Percentiles rank a stretch among this genome's conserved stretches.
Evolutionary conservation across 257 asterid genomes (phyloP).

Genomic region (Lithospermum erythrorhizon): DNA sequence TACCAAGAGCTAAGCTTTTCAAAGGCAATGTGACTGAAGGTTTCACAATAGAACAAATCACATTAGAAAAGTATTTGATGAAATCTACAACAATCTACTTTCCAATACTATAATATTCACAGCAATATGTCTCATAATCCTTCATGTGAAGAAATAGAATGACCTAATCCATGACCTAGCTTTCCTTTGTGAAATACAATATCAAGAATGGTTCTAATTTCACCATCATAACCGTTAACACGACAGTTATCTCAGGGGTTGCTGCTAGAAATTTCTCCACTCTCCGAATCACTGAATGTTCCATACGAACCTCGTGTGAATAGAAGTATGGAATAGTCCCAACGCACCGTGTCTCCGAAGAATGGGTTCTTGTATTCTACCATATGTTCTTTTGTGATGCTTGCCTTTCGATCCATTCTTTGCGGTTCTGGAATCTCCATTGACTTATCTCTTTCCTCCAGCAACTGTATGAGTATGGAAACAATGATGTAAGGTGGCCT

Average conservation of each 20-base stretch:
- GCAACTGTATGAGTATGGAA: conserved; percentile 40
- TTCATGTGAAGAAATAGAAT: too few relatives aligned
- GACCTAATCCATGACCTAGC: not conserved
- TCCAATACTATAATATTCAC: not conserved
- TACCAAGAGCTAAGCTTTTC: too few relatives aligned
- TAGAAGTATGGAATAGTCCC: conserved; percentile 57
- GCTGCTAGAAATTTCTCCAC: conserved; percentile 38
- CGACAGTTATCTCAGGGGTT: not conserved
- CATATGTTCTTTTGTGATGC: conserved; percentile 62
- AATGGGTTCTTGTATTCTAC: conserved; percentile 76
- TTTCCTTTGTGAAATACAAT: not conserved
- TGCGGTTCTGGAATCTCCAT: conserved; percentile 67
- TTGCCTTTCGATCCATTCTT: conserved; percentile 63
- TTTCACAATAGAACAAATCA: not conserved
- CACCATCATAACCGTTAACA: too few relatives aligned
- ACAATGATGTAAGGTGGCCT: too few relatives aligned
- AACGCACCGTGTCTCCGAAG: conserved; percentile 68
- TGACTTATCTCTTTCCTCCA: conserved; percentile 51
- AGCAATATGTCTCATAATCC: not conserved
- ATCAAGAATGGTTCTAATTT: not conserved
- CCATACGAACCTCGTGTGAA: conserved; percentile 73
- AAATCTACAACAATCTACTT: not conserved
- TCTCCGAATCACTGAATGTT: conserved; percentile 48
- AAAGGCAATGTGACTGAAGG: too few relatives aligned
- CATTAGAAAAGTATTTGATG: not conserved